Evolutionary conservation across 2,329 filamentous ascomycete species (phyloP).

Genomic region (Colletotrichum horii): DNA sequence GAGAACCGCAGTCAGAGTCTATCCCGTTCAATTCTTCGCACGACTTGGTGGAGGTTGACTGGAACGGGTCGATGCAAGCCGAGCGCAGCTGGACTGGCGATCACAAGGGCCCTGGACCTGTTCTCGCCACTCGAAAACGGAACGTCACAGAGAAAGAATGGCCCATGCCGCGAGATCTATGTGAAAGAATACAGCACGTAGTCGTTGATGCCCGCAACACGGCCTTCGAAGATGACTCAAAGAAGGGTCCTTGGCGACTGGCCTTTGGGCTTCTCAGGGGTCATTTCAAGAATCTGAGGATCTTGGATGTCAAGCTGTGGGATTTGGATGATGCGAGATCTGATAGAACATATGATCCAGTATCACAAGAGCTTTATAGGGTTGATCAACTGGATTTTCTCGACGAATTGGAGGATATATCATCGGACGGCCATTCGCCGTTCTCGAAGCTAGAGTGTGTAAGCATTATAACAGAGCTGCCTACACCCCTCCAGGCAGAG

Average conservation of each 20-base stretch:
- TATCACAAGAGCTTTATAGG: background rate
- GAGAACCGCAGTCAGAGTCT: background rate
- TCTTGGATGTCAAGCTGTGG: background rate
- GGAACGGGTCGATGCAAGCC: background rate
- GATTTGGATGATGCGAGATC: background rate
- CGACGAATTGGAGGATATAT: background rate
- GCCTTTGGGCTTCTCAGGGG: rapidly evolving
- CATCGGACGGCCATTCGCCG: rapidly evolving
- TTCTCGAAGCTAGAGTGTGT: background rate
- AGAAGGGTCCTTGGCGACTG: background rate
- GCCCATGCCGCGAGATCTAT: background rate
- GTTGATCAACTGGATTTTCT: background rate
- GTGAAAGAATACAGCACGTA: background rate
- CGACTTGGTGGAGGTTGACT: background rate
- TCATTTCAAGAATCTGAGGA: rapidly evolving
- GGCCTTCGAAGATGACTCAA: background rate
- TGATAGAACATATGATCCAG: background rate
- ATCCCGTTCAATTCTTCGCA: background rate
- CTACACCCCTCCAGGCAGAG: rapidly evolving
- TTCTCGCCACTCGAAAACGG: rapidly evolving
- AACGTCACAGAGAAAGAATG: background rate
- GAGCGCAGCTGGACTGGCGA: background rate
- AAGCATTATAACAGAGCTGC: background rate
- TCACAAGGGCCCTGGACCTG: background rate
- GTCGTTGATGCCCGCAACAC: background rate